Conservation (phyloP, 257 asterid species). For the Plantago ovata region DNA sequence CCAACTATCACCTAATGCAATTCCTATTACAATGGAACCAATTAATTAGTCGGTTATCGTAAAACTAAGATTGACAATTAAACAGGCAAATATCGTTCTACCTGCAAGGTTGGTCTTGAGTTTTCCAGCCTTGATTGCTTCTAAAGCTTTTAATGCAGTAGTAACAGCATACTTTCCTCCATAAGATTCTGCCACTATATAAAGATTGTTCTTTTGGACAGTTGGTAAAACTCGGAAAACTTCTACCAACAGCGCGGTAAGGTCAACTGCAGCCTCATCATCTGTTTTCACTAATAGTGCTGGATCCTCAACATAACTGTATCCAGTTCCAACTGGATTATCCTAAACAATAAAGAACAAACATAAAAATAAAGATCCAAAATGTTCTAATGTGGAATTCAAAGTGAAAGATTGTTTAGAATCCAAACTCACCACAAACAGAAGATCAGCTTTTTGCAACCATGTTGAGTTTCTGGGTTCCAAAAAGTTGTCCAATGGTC, state of each 20-base stretch:
- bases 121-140: conserved; percentile 64
- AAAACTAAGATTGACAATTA: too few relatives aligned
- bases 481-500: conserved; percentile 64
- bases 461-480: conserved; percentile 92
- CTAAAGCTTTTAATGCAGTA: conserved; percentile 69
- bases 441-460: conserved; percentile 82
- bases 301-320: conserved; percentile 81
- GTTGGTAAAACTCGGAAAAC: conserved; percentile 48
- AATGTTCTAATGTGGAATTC: too few relatives aligned
- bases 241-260: conserved; percentile 61
- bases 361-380: neutral
- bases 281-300: conserved; percentile 67
- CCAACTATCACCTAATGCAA: conserved; percentile 91
- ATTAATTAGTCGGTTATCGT: too few relatives aligned
- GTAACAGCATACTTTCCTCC: conserved; percentile 94
- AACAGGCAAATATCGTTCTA: neutral
- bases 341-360: conserved; percentile 40
- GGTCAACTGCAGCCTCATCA: conserved; percentile 76
- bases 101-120: conserved; percentile 83
- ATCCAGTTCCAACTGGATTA: conserved; percentile 96
- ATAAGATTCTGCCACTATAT: conserved; percentile 88
- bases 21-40: conserved; percentile 32
- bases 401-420: neutral
- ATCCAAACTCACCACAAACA: conserved; percentile 63
- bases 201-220: conserved; percentile 69